Base-by-base conservation (phyloP, 768 basidiomycete species). In the Auricularia sp. region DNA sequence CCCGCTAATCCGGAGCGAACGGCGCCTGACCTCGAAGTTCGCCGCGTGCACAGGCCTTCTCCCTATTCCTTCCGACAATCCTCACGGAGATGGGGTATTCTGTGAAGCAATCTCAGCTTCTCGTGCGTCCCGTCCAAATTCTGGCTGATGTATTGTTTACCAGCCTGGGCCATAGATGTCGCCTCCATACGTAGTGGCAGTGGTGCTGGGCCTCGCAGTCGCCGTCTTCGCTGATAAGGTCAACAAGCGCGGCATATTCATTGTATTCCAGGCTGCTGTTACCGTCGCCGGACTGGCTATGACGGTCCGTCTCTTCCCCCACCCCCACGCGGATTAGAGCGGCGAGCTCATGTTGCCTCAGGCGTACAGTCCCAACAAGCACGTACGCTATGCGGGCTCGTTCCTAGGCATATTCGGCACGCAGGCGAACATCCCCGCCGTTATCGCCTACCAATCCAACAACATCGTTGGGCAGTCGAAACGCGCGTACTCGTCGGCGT, bases 31-130 rank as follows among this genome's bases (percentile, higher is more conserved):
- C 29, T 29, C 29, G 29, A 29, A 8, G 39, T 1, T 42, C 39
- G 7, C 39, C 39, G 3, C 39, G 7, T 42, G 39, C 7, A 7
- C 13, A 42, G 39, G 39, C 64, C 65, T 68, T 68, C 65, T 64
- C 70, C 44, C 69, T 68, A 63, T 72, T 72, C 70, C 66, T 72
- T 18, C 69, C 70, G 18, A 67, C 69, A 58, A 70, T 72, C 65
- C 67, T 72, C 35, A 64, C 56, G 10, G 65, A 64, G 44, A 65
- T 65, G 64, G 70, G 71, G 2, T 72, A 67, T 64, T 65, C 65
- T 7, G 62, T 63, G 36, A 45, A 67, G 13, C 64, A 66, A 56
- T 67, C 71, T 34, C 69, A 70, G 33, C 51, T 69, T 63, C 67
- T 72, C 54, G 68, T 67, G 18, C 54, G 71, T 69, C 29, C 29